Conservation (phyloP, 148 eudicot species). For the Oxyria digyna region DNA sequence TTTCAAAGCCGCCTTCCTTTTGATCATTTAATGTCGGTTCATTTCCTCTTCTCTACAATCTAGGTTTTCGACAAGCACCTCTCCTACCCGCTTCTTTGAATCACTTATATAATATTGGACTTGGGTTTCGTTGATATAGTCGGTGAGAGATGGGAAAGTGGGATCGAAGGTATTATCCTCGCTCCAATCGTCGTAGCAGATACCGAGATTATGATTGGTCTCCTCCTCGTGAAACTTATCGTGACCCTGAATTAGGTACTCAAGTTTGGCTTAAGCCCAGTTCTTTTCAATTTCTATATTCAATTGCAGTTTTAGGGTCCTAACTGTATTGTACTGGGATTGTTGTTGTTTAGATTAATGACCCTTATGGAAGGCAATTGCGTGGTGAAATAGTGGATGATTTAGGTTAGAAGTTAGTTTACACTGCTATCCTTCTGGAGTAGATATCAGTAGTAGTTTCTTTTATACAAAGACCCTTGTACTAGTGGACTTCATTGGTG, state of each 20-base stretch:
- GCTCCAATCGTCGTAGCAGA: background rate
- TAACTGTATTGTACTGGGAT: background rate
- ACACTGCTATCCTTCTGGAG: background rate
- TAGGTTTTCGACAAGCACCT: too few relatives aligned
- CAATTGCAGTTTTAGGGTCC: background rate
- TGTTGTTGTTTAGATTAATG: background rate
- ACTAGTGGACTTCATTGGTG: background rate
- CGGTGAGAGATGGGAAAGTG: background rate
- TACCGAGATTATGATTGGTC: constrained; percentile 6
- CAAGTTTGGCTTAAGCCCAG: too few relatives aligned
- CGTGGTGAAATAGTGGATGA: background rate
- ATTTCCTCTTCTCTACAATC: background rate
- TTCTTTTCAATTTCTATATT: background rate
- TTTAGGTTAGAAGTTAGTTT: background rate
- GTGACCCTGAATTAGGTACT: constrained; percentile 8
- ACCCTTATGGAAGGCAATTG: background rate
- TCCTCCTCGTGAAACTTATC: constrained; percentile 8
- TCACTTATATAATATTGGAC: too few relatives aligned
- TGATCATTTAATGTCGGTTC: background rate
- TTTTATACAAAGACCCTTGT: background rate
- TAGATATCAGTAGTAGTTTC: background rate
- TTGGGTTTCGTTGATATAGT: background rate
- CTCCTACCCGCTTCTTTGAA: too few relatives aligned
- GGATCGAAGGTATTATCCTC: constrained; percentile 8
- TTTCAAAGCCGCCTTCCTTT: background rate